A percentile compares a stretch with the other conserved stretches of the same genome.
phyloP scores from a whole-genome alignment of 2,329 filamentous ascomycete species.

The Scedosporium aurantiacum region DNA sequence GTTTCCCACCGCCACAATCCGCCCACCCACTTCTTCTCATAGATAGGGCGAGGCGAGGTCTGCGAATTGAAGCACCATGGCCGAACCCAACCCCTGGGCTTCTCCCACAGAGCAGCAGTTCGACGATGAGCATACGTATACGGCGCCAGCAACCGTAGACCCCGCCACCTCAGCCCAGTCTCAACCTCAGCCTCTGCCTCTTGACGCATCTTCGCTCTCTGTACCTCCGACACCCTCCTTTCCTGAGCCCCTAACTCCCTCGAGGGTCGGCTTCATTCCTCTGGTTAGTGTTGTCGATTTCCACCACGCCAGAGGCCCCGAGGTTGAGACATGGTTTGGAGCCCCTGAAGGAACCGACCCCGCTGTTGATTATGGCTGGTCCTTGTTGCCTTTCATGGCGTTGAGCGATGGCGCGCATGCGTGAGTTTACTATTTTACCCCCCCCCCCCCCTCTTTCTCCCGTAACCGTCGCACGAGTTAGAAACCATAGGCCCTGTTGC shows the following conservation, averaged over 20 bases:
- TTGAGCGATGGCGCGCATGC: slow-evolving; percentile 91
- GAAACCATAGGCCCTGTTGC: slow-evolving; percentile 1
- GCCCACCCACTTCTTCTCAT: neutral
- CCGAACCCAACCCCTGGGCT: neutral
- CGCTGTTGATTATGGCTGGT: slow-evolving; percentile 77
- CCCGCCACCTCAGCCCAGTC: neutral
- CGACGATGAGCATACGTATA: neutral
- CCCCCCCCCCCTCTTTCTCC: neutral
- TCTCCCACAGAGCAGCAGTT: neutral
- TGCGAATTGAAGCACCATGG: neutral
- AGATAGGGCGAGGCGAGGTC: neutral
- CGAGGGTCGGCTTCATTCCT: slow-evolving; percentile 41
- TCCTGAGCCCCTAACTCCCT: slow-evolving; percentile 13
- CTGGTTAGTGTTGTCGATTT: slow-evolving; percentile 75
- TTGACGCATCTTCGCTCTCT: slow-evolving; percentile 4
- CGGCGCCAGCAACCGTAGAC: neutral
- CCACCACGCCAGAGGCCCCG: slow-evolving; percentile 77
- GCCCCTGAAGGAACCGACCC: slow-evolving; percentile 64
- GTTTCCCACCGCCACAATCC: neutral
- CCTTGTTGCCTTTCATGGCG: slow-evolving; percentile 89
- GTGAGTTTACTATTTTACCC: slow-evolving; percentile 44
- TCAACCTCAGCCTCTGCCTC: neutral
- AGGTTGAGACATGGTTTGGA: slow-evolving; percentile 89
- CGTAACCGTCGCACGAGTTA: neutral
- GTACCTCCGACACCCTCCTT: slow-evolving; percentile 6